Percentiles rank a stretch among this genome's conserved stretches.
These are phyloP conservation scores for Stromatinia cepivora DNA, from an alignment of 2,329 filamentous ascomycete genomes.

Conservation along the genomic window DNA sequence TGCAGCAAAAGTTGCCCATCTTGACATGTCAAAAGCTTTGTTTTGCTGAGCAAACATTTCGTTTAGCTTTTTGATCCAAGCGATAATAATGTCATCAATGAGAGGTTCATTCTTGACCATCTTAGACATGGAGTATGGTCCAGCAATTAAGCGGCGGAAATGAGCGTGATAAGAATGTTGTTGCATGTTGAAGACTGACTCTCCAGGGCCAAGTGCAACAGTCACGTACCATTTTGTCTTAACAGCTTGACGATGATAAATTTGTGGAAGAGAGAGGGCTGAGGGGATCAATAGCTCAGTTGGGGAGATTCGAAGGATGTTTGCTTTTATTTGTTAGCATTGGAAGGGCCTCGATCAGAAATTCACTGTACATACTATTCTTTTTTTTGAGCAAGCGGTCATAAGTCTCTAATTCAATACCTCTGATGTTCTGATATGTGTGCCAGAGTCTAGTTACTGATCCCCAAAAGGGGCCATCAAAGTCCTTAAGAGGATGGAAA, in stretches of 20 bases:
- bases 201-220: constrained; percentile 55
- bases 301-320: constrained; percentile 54
- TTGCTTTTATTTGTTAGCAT: constrained; percentile 42
- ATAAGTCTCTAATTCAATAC: constrained; percentile 48
- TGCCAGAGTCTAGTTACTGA: constrained; percentile 54
- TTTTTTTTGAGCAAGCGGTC: constrained; percentile 48
- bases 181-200: constrained; percentile 59
- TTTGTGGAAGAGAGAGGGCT: constrained; percentile 54
- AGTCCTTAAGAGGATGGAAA: constrained; percentile 53
- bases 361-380: constrained; percentile 46
- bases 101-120: constrained; percentile 60
- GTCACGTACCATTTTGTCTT: constrained; percentile 61
- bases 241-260: constrained; percentile 56
- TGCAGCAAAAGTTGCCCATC: constrained; percentile 51
- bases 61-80: constrained; percentile 53
- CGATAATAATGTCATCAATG: constrained; percentile 51
- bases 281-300: constrained; percentile 55
- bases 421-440: constrained; percentile 52
- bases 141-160: constrained; percentile 55
- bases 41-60: constrained; percentile 48
- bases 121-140: constrained; percentile 54
- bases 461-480: constrained; percentile 57
- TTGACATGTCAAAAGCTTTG: constrained; percentile 54
- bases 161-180: constrained; percentile 51
- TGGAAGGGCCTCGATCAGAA: not conserved